Evolutionary conservation across 1,284 basidiomycete genomes (phyloP), one percentile per base, ranked within the genome.

Genomic region (Heimioporus retisporus): DNA sequence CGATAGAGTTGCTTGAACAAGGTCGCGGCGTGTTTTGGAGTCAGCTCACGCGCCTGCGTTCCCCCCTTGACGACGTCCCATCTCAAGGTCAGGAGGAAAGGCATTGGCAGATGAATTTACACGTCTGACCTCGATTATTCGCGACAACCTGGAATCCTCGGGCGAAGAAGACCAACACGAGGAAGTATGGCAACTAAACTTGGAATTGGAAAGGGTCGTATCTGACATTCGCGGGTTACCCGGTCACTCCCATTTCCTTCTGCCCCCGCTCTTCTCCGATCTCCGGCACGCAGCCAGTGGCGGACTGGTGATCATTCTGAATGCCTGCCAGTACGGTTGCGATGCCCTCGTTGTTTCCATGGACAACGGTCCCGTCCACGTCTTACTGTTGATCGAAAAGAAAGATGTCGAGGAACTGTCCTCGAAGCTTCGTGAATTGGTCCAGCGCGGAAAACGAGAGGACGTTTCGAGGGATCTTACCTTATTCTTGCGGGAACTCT

Each of bases 1-100:
- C 55, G 7, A 50, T 58, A 18, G 64, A 65, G n/a, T 42, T 59
- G 50, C n/a, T 53, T 23, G 50, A 53, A 53, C 50, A 53, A 53
- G 44, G 50, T 53, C 50, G 23, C 23, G 50, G 10, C n/a, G n/a
- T 25, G 3, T 53, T 53, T 25, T 53, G 50, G 50, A 13, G 50
- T 15, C 50, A 64, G 18, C 46, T 65, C n/a, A 21, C 15, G 11
- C 51, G 50, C 43, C 55, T 65, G 5, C 23, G 43, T 25, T 53
- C 50, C 23, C n/a, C 50, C 14, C 50, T 53, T n/a, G 21, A 53
- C 14, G 50, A 53, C 23, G 50, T 53, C 50, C 23, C 10, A n/a
- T 23, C 8, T 53, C 10, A 25, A 23, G 50, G 8, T n/a, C 50
- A 25, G 23, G 8, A 53, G 50, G 50, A 53, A 53, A 53, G 23